Evolutionary conservation across 345 rosid species (phyloP).

Genomic region (Acer yangbiense): DNA sequence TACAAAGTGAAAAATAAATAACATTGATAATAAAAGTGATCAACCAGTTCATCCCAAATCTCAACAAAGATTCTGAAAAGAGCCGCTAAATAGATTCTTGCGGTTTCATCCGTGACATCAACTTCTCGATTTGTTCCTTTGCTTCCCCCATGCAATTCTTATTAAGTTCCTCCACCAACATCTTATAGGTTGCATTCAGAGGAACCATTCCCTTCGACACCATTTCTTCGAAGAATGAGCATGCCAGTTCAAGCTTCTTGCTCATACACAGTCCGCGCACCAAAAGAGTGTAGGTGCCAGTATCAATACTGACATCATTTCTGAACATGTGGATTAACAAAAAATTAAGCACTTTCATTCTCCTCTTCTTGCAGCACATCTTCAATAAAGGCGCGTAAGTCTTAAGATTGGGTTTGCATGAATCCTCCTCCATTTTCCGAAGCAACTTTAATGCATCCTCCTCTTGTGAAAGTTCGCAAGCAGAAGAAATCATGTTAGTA

Average conservation of each 20-base stretch:
- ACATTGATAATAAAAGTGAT: not conserved
- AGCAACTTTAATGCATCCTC: constrained; percentile 66
- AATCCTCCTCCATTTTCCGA: constrained; percentile 60
- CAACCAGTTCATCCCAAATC: not conserved
- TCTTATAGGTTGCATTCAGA: constrained; percentile 43
- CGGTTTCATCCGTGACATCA: constrained; percentile 32
- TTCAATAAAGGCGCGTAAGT: constrained; percentile 71
- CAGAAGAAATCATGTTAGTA: constrained; percentile 62
- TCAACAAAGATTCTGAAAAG: not conserved
- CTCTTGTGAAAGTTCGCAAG: constrained; percentile 56
- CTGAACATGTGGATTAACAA: constrained; percentile 68
- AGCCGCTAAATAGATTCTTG: not conserved
- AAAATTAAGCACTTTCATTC: constrained; percentile 63
- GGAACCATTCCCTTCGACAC: constrained; percentile 71
- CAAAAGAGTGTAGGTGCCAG: constrained; percentile 56
- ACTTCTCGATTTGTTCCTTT: constrained; percentile 48
- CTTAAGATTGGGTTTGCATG: constrained; percentile 56
- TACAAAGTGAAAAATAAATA: not conserved
- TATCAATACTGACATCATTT: constrained; percentile 63
- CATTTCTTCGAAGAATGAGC: constrained; percentile 66
- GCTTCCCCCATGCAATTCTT: constrained; percentile 45
- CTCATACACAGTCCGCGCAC: constrained; percentile 55
- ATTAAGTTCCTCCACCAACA: constrained; percentile 58
- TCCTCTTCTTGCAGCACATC: constrained; percentile 71
- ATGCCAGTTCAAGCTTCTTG: constrained; percentile 65